Base-by-base conservation (phyloP, 2,329 filamentous ascomycete species). In the Dothistroma pini region DNA sequence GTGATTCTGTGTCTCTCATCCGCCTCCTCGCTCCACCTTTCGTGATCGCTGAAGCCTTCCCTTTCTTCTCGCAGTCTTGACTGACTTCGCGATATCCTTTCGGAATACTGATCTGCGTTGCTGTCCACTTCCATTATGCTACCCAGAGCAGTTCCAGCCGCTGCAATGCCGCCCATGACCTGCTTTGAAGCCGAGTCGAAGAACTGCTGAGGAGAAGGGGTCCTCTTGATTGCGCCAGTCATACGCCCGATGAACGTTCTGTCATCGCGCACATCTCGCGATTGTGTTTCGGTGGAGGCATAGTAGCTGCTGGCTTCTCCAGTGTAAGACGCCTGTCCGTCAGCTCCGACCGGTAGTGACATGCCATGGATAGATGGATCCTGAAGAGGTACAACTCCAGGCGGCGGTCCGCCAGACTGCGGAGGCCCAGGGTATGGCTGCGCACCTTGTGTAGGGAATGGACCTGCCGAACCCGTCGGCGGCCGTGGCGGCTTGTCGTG, bases 21-120 rank as follows among this genome's bases (percentile, higher is more conserved):
- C 22, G 89, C 90, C 77, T 97, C 93, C 75, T 97, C 92, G 14
- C 89, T 92, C 93, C 93, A 97, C 56, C 91, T 87, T 73, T 91
- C 89, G 76, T 95, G 91, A 75, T 97, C 93, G 65, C 73, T 76
- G 58, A 76, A 77, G 10, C 71, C 68, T 22, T 74, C 70, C 9
- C 64, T 47, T 16, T 71, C 68, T 12, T 70, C 66, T 53, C 51
- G 11, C 25, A 62, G 35, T 34, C 62, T 60, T n/a, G 57, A 61
- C n/a, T 38, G 54, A 19, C 63, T 60, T 32, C 66, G 63, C 51
- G 69, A 63, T 12, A 57, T 44, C 31, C 62, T 41, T 22, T 61
- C 55, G 29, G 51, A 56, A 25, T 62, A 58, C 38, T 60, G 54
- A 74, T 89, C 95, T 56, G 89, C 89, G 63, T 86, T 84, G 72